Conservation (phyloP, 1,284 basidiomycete species). For the Thelephora terrestris region DNA sequence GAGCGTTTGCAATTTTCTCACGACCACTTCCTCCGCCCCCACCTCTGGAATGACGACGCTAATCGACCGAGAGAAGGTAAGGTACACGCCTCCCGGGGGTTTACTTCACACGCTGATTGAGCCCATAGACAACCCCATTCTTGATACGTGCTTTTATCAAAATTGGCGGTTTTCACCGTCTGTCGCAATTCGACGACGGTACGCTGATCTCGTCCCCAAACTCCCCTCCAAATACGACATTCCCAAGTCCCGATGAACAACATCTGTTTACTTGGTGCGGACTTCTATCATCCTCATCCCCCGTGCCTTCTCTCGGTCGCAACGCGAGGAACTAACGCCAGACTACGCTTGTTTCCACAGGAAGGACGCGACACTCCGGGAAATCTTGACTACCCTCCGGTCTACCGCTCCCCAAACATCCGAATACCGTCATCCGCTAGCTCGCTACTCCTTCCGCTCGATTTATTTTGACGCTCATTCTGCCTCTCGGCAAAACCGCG, state of each 20-base stretch:
- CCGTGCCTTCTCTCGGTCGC: background rate
- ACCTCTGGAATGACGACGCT: background rate
- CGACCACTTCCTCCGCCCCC: too few species aligned
- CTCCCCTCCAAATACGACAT: background rate
- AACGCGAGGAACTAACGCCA: background rate
- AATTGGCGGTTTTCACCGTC: slow-evolving; percentile 62
- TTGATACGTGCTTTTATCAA: slow-evolving; percentile 74
- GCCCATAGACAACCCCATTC: slow-evolving; percentile 58
- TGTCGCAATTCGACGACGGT: slow-evolving; percentile 64
- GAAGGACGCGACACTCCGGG: slow-evolving; percentile 70
- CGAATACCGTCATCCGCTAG: slow-evolving; percentile 69
- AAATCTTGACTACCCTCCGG: slow-evolving; percentile 65
- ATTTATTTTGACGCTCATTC: slow-evolving; percentile 63
- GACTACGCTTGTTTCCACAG: slow-evolving; percentile 25
- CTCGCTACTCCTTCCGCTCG: slow-evolving; percentile 66
- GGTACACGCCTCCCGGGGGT: background rate
- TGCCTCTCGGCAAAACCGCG: slow-evolving; percentile 36
- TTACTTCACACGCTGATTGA: background rate
- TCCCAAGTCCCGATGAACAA: slow-evolving; percentile 64
- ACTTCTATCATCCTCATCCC: background rate
- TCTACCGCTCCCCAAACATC: slow-evolving; percentile 48
- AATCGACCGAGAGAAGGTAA: slow-evolving; percentile 30
- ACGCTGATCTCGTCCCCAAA: slow-evolving; percentile 24
- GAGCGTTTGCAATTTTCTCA: too few species aligned
- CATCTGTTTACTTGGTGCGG: slow-evolving; percentile 67